Percentiles rank a stretch among this genome's conserved stretches.
phyloP scores from a whole-genome alignment of 345 rosid genomes.

The Cochlearia excelsa region DNA sequence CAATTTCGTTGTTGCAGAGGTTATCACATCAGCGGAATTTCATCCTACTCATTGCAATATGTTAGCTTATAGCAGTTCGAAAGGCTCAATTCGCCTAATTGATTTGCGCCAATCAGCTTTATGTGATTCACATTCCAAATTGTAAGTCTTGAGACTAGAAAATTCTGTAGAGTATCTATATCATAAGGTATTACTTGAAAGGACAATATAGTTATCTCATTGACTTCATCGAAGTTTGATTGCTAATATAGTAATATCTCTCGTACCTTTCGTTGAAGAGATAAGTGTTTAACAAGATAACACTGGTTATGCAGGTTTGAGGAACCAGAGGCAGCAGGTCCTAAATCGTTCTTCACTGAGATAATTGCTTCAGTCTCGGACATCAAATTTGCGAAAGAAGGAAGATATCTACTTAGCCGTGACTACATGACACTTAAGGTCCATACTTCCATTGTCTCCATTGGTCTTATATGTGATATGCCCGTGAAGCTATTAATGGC shows the following conservation, averaged over 20 bases:
- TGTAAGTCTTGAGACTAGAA: too few species aligned
- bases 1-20: slow-evolving; percentile 61
- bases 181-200: slow-evolving; percentile 10
- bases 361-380: slow-evolving; percentile 97
- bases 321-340: slow-evolving; percentile 67
- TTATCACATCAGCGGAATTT: slow-evolving; percentile 97
- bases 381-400: slow-evolving; percentile 81
- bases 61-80: slow-evolving; percentile 98
- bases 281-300: slow-evolving; percentile 2
- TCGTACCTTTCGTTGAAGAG: background rate
- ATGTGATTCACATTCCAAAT: slow-evolving; percentile 83
- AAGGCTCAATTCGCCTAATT: slow-evolving; percentile 92
- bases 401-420: slow-evolving; percentile 83
- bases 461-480: slow-evolving; percentile 2
- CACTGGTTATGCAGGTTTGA: slow-evolving; percentile 60
- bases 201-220: background rate
- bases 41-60: slow-evolving; percentile 27
- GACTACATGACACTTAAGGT: slow-evolving; percentile 99
- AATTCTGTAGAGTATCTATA: background rate
- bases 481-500: background rate
- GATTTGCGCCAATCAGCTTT: slow-evolving; percentile 98
- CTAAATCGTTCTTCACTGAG: slow-evolving; percentile 88
- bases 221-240: background rate
- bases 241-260: background rate
- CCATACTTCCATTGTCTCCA: slow-evolving; percentile 2